Percentiles rank a stretch among this genome's conserved stretches.
phyloP scores from a whole-genome alignment of 495 filamentous ascomycete species.

The Aspergillus taichungensis region DNA sequence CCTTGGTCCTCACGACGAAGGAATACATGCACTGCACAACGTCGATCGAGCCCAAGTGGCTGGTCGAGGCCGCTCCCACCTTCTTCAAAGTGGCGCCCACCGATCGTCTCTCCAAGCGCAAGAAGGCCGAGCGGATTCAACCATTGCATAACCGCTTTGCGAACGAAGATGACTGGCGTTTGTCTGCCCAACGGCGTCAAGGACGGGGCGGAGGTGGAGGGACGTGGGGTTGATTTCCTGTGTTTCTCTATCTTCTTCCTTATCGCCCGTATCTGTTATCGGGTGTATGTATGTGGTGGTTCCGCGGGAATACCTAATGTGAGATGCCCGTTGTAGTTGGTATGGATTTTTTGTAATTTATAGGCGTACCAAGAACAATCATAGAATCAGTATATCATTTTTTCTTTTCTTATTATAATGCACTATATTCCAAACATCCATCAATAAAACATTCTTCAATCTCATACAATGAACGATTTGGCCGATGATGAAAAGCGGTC shows the following conservation, averaged over 20 bases:
- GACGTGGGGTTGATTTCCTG: slow-evolving; percentile 71
- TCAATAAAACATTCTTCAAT: no score
- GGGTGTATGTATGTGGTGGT: neutral
- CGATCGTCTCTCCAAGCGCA: slow-evolving; percentile 78
- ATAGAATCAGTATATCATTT: no score
- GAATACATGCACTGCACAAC: slow-evolving; percentile 97
- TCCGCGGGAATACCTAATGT: slow-evolving; percentile 1
- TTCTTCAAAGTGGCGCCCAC: slow-evolving; percentile 98
- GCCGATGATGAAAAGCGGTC: no score
- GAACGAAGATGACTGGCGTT: slow-evolving; percentile 88
- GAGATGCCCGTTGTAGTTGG: neutral
- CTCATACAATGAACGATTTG: no score
- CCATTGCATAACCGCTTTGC: slow-evolving; percentile 88
- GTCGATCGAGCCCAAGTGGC: slow-evolving; percentile 83
- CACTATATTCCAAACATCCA: no score
- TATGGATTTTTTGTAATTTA: no score
- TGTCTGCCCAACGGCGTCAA: slow-evolving; percentile 79
- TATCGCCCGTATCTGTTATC: neutral
- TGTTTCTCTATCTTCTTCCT: slow-evolving; percentile 1
- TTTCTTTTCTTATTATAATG: no score
- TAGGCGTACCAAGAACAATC: no score
- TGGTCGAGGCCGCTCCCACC: slow-evolving; percentile 87
- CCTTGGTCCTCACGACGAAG: slow-evolving; percentile 81
- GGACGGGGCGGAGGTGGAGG: slow-evolving; percentile 87
- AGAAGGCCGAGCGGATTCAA: slow-evolving; percentile 90